phyloP scores from a whole-genome alignment of 495 filamentous ascomycete species.

The Talaromyces adpressus region DNA sequence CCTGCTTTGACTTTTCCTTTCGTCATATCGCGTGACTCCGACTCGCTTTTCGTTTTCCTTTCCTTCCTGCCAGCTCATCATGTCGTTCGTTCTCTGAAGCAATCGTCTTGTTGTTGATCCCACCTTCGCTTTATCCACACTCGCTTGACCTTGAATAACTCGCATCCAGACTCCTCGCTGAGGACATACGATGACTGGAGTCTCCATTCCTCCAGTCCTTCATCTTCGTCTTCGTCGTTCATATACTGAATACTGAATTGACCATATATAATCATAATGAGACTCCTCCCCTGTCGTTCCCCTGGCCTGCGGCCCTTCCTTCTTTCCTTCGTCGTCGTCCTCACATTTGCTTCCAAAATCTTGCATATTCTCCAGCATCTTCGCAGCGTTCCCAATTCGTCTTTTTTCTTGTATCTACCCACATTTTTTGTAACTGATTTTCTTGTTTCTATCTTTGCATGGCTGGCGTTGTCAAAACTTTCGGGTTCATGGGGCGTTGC shows the following conservation, averaged over 20 bases:
- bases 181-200: background rate
- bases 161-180: too few relatives aligned
- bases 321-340: slow-evolving; percentile 16
- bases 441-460: slow-evolving; percentile 10
- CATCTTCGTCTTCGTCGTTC: background rate
- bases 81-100: background rate
- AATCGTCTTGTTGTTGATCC: background rate
- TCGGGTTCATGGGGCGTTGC: background rate
- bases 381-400: slow-evolving; percentile 6
- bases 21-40: background rate
- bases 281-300: background rate
- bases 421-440: slow-evolving; percentile 19
- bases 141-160: too few relatives aligned
- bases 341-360: slow-evolving; percentile 14
- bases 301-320: slow-evolving; percentile 11
- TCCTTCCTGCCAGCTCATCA: background rate
- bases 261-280: background rate
- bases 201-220: background rate
- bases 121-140: background rate
- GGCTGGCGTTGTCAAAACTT: slow-evolving; percentile 12
- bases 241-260: background rate
- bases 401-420: slow-evolving; percentile 15
- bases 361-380: slow-evolving; percentile 19
- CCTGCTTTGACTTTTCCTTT: background rate
- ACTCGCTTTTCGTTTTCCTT: background rate